Base-by-base conservation (phyloP, 306 rosid genomes). In the Cucurbita pepo region DNA sequence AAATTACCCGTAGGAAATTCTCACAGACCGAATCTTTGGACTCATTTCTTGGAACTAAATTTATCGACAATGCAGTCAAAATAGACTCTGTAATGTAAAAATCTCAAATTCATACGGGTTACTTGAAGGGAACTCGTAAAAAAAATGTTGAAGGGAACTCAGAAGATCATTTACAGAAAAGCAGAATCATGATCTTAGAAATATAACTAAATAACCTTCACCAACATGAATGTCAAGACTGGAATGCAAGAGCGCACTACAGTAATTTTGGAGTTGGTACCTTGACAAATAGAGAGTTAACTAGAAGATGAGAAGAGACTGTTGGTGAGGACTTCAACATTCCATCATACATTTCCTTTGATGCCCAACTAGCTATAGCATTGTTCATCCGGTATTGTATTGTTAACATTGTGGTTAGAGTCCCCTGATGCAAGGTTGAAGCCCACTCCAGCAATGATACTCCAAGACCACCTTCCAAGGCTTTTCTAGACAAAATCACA, bases 311-410 rank as follows among this genome's bases (percentile, higher is more conserved):
- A 74, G 94, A 86, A 69, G 77, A 82, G 69, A 88, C 96, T 7
- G 81, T 74, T 58, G 75, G 60, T 43, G 94, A 86, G 75, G 94
- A 90, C 76, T 80, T 80, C 82, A 90, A 69, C 77, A 79, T 77
- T 76, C 92, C 91, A n/a, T 82, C 88, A 30, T 90, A 90, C 96
- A 86, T 90, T 87, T 90, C 94, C 86, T 88, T 88, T 56, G 96
- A 90, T 56, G 89, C 96, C 96, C 96, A 90, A 75, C 96, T 85
- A 70, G 96, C 85, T 73, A 90, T 90, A 38, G 91, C 90, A 72
- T 90, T 83, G 11, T 90, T 88, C 96, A 90, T 90, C 56, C 91
- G 88, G 60, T 90, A 88, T 47, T 90, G 96, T 56, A 80, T 79
- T 4, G 90, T 85, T 82, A 90, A 81, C 75, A 79, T 88, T 30